phyloP scores from a whole-genome alignment of 2,329 filamentous ascomycete species.

The Nigrospora osmanthi region DNA sequence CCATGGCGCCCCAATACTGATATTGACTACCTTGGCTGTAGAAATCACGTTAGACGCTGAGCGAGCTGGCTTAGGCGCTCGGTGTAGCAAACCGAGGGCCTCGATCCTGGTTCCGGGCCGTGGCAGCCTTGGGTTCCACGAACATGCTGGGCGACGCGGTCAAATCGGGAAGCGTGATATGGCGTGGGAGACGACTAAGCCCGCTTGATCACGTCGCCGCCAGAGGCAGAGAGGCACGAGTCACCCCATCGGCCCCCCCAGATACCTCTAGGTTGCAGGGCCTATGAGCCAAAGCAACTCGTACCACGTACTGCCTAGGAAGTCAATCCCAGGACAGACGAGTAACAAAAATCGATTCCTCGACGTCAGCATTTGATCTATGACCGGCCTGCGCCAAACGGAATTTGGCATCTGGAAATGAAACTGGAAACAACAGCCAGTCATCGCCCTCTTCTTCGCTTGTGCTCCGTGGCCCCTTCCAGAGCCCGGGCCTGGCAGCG shows the following conservation, averaged over 20 bases:
- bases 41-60: constrained; percentile 37
- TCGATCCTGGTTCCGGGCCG: constrained; percentile 13
- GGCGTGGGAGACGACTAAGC: constrained; percentile 28
- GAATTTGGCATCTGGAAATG: constrained; percentile 5
- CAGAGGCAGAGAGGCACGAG: constrained; percentile 34
- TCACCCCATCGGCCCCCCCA: constrained; percentile 37
- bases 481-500: neutral
- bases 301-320: constrained; percentile 12
- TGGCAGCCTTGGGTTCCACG: constrained; percentile 23
- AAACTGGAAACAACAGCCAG: constrained; percentile 18
- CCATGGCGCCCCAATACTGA: constrained; percentile 36
- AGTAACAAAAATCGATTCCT: constrained; percentile 33
- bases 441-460: constrained; percentile 18
- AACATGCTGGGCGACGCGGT: constrained; percentile 20
- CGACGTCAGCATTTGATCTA: constrained; percentile 36
- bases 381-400: constrained; percentile 16
- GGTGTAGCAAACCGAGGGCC: constrained; percentile 34
- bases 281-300: constrained; percentile 35
- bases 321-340: constrained; percentile 19
- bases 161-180: constrained; percentile 25
- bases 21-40: constrained; percentile 34
- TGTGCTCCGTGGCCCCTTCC: constrained; percentile 1
- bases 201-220: constrained; percentile 36
- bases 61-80: constrained; percentile 31
- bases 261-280: constrained; percentile 29